Evolutionary conservation across 164 flowering plant genomes (phyloP).

Genomic region (Akebia trifoliata): DNA sequence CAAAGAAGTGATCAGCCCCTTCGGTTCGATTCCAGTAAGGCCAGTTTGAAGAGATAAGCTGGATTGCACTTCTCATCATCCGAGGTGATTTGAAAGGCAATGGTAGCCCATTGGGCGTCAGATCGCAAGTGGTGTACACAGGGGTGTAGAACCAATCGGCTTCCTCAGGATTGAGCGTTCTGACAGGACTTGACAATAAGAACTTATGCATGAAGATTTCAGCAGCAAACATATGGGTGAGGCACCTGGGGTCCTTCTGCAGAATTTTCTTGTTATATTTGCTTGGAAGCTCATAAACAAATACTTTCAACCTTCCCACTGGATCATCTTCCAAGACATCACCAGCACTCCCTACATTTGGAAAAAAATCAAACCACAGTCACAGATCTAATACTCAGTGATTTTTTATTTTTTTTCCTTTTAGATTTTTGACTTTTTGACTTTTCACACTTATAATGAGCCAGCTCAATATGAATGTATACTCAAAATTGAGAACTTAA

Average conservation of each 20-base stretch:
- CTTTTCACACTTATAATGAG: too few species aligned
- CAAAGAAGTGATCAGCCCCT: conserved; percentile 95
- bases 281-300: conserved; percentile 95
- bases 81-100: conserved; percentile 95
- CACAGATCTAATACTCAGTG: not conserved
- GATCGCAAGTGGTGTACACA: conserved; percentile 89
- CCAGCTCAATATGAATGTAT: too few species aligned
- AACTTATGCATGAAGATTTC: conserved; percentile 96
- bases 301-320: conserved; percentile 90
- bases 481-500: not conserved
- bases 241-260: conserved; percentile 88
- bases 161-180: conserved; percentile 90
- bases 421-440: too few species aligned
- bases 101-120: conserved; percentile 91
- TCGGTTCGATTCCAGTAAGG: conserved; percentile 94
- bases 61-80: conserved; percentile 97
- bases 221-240: conserved; percentile 96
- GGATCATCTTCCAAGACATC: conserved; percentile 99
- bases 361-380: conserved; percentile 11
- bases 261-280: conserved; percentile 90
- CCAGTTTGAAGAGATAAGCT: conserved; percentile 90
- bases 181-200: conserved; percentile 81
- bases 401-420: too few species aligned
- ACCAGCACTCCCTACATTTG: conserved; percentile 83
- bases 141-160: conserved; percentile 99